Evolutionary conservation across 2,329 filamentous ascomycete species (phyloP).

Genomic region (Colletotrichum simmondsii): DNA sequence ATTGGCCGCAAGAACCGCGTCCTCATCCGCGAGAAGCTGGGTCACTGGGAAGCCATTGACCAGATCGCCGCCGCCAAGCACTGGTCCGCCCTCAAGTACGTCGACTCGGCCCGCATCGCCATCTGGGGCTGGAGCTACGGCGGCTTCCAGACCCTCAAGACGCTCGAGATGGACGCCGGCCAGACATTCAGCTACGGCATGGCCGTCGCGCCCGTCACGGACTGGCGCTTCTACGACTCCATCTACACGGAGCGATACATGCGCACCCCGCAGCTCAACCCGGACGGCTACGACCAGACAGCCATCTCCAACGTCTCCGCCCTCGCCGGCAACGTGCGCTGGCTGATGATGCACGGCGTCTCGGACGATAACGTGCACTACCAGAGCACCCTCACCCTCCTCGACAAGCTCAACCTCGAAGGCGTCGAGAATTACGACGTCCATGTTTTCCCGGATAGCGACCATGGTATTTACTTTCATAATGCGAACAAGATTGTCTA

Average conservation of each 20-base stretch:
- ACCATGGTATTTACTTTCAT: conserved; percentile 95
- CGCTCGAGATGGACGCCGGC: conserved; percentile 89
- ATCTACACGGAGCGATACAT: conserved; percentile 98
- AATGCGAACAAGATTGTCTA: conserved; percentile 93
- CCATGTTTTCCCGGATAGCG: conserved; percentile 95
- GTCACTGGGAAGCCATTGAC: conserved; percentile 85
- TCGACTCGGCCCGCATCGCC: conserved; percentile 83
- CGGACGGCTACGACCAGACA: conserved; percentile 78
- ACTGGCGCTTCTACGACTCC: conserved; percentile 95
- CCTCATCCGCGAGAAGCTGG: conserved; percentile 84
- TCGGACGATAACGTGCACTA: conserved; percentile 98
- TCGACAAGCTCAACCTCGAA: conserved; percentile 86
- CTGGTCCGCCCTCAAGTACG: conserved; percentile 84
- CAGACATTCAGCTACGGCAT: conserved; percentile 95
- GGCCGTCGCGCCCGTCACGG: conserved; percentile 97
- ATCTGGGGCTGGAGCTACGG: conserved; percentile 99
- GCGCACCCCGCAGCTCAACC: conserved; percentile 90
- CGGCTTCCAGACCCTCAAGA: conserved; percentile 95
- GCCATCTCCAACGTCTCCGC: conserved; percentile 80
- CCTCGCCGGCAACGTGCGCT: conserved; percentile 81
- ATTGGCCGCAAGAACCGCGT: conserved; percentile 87
- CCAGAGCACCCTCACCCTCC: conserved; percentile 88
- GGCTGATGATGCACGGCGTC: conserved; percentile 96
- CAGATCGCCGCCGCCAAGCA: conserved; percentile 91
- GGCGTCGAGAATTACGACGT: conserved; percentile 94